A percentile compares a stretch with the other conserved stretches of the same genome.
Conservation (phyloP, 139 green algal species). For the Choricystis sp. region DNA sequence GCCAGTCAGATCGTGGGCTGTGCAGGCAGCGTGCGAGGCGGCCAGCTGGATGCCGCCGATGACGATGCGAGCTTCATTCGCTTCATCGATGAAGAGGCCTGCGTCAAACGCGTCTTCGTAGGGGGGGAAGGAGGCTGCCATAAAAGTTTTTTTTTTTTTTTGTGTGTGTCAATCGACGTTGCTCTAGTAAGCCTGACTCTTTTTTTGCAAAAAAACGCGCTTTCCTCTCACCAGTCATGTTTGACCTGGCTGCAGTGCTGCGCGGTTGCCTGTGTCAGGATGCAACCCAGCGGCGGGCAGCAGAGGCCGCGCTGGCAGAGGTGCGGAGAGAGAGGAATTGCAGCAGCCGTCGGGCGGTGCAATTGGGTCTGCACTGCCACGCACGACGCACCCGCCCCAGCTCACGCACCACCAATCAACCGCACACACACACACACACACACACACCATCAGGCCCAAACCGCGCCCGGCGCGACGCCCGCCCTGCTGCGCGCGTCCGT, state of each 20-base stretch:
- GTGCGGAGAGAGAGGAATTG: slow-evolving; percentile 12
- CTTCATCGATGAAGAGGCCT: background rate
- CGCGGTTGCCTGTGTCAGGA: slow-evolving; percentile 38
- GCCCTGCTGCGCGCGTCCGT: slow-evolving; percentile 66
- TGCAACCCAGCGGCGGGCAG: slow-evolving; percentile 28
- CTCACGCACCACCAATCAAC: background rate
- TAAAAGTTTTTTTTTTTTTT: no score
- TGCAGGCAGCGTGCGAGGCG: background rate
- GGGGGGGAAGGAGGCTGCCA: background rate
- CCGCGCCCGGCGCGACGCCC: slow-evolving; percentile 37
- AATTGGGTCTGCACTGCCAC: background rate
- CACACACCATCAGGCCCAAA: slow-evolving; percentile 32
- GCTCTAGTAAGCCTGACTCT: no score
- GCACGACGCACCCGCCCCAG: background rate
- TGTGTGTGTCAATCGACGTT: no score
- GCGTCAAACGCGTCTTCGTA: background rate
- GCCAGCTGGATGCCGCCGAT: background rate
- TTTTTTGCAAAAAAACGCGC: no score
- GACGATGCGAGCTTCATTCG: background rate
- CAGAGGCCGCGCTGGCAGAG: slow-evolving; percentile 55
- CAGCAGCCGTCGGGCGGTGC: background rate
- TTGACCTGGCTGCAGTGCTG: slow-evolving; percentile 40
- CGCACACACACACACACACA: background rate
- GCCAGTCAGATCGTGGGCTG: background rate
- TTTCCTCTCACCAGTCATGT: no score